Evolutionary conservation across 805 yeast species (phyloP), one percentile per base, ranked within the genome.

Genomic region (Pichia occidentalis): DNA sequence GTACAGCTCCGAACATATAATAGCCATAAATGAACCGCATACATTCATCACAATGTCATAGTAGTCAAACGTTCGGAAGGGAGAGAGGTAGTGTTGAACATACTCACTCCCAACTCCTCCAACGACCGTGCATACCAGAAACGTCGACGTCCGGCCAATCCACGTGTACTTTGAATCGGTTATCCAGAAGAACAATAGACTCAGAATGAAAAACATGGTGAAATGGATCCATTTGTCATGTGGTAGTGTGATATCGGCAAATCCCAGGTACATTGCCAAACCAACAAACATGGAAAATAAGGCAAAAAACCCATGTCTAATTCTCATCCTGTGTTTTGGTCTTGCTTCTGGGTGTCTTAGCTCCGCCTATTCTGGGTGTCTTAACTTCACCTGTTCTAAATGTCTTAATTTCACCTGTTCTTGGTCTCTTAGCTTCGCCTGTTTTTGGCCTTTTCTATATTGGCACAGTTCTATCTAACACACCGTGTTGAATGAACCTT

Each of bases 151-250:
- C 17, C 69, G 45, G 14, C 63, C 39, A 9, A 50, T 45, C 41
- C 57, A 55, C 18, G 60, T 40, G 2, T 65, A 52, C 16, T 53
- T 52, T 7, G 64, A 51, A 25, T 72, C 70, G 32, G 70, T 51
- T 2, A 68, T 52, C 59, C 70, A 68, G 51, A 67, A 73, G 45
- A 73, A 71, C 37, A 71, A 65, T 1, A 54, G 49, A 2, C 75
- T 72, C 43, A 73, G 56, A 1, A 69, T 38, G 40, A 64, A 56
- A 45, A 74, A 74, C 40, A 67, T 61, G 4, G 47, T 26, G 39
- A 71, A 71, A 48, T 74, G 80, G 1, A 71, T 44, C 18, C 54
- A 40, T 47, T 74, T 74, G 48, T 74, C 80, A 51, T 71, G 62
- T 7, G 54, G 54, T 16, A 74, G 47, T 1, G 64, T 63, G 3